Evolutionary conservation across 2,329 filamentous ascomycete species (phyloP), one percentile per base, ranked within the genome.

Genomic region (Colletotrichum sojae): DNA sequence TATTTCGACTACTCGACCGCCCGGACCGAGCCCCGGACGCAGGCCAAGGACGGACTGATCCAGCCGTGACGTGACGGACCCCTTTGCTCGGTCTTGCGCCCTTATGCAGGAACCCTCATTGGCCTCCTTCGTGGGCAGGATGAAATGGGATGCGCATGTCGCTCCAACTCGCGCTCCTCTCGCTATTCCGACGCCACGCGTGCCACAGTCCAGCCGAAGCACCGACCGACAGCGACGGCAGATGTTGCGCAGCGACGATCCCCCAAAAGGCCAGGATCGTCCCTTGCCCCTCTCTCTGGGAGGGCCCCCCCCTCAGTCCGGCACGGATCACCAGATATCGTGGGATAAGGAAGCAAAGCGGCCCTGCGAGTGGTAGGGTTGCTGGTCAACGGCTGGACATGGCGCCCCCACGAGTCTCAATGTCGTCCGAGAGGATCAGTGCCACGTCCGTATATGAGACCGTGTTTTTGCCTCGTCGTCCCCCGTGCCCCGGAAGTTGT

Each of bases 21-120:
- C 67, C 45, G 56, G 62, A 53, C 63, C 62, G 56, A 69, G 49
- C 62, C 62, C 36, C 25, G 49, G 55, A 55, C 51, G 67, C 62
- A 66, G 51, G 55, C 62, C 67, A 66, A 69, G 63, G 46, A n/a
- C 43, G 65, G 56, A 48, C 49, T 67, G 67, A 60, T 63, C 62
- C 66, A 66, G 43, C 31, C 31, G 31, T 10, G 31, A 36, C 36
- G 62, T 51, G 27, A 66, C 49, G 54, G 62, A 18, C 16, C 52
- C 61, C 55, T 53, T 46, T 55, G 66, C 66, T 69, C 62, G 62
- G 27, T 57, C 49, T 54, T 48, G 36, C 18, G 15, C 18, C 10
- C 16, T 36, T 48, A 22, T 12, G 12, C 31, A 45, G 31, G 53
- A n/a, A 36, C 22, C 36, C 45, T 46, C 13, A 55, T 56, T 66